Evolutionary conservation across 2,329 filamentous ascomycete genomes (phyloP).

Genomic region (Leptographium galeiforme): DNA sequence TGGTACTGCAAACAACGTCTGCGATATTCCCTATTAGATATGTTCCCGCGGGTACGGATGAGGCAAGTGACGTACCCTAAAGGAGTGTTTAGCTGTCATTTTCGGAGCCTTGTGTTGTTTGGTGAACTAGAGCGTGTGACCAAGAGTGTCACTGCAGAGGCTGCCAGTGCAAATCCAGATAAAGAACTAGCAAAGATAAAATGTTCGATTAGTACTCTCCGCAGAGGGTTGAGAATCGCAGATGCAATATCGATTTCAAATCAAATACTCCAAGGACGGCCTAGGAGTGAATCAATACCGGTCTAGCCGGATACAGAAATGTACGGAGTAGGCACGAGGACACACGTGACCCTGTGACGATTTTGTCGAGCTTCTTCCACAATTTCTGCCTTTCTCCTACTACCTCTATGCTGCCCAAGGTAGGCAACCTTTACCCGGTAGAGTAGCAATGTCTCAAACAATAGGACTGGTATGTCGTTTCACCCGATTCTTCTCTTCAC

Average conservation of each 20-base stretch:
- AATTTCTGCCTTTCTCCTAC: no score
- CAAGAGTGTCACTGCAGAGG: not conserved
- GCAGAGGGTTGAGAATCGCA: no score
- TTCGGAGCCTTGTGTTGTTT: not conserved
- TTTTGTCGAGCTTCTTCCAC: no score
- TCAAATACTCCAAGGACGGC: no score
- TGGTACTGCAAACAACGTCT: constrained; percentile 92
- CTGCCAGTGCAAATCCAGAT: not conserved
- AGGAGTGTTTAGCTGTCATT: not conserved
- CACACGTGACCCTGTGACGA: no score
- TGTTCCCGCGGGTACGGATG: not conserved
- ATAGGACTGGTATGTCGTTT: constrained; percentile 52
- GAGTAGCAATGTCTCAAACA: constrained; percentile 56
- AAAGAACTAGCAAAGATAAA: not conserved
- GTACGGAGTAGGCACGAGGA: no score
- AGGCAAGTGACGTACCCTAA: not conserved
- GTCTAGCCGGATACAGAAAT: no score
- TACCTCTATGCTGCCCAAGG: no score
- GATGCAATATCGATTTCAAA: no score
- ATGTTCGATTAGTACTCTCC: no score
- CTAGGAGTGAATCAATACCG: no score
- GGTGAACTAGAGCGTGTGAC: not conserved
- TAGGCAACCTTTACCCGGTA: not conserved
- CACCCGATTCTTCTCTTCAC: not conserved
- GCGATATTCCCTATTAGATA: constrained; percentile 4